phyloP scores from a whole-genome alignment of 257 asterid genomes.

The Echites panduratus region DNA sequence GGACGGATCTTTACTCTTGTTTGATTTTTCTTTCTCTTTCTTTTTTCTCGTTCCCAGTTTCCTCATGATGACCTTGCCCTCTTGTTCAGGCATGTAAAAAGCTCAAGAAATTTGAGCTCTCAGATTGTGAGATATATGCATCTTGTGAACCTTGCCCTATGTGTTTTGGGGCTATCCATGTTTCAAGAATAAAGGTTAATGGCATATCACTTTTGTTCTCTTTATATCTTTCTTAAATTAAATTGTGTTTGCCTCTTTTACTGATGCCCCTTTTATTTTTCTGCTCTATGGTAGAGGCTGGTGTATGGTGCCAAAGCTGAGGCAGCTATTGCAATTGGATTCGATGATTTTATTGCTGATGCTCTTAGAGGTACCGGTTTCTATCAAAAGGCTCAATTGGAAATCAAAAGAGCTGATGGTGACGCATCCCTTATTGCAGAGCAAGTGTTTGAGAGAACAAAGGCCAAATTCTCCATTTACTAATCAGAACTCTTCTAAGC shows the following conservation, averaged over 20 bases:
- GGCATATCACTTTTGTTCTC: background rate
- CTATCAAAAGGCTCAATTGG: constrained; percentile 81
- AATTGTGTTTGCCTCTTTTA: background rate
- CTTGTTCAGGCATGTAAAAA: constrained; percentile 85
- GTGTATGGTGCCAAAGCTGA: constrained; percentile 98
- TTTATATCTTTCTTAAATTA: background rate
- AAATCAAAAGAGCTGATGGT: constrained; percentile 85
- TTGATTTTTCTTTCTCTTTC: background rate
- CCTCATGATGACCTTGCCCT: background rate
- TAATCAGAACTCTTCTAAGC: constrained; percentile 21
- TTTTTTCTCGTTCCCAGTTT: background rate
- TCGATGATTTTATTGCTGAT: constrained; percentile 93
- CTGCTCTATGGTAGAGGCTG: constrained; percentile 52
- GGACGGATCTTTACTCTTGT: no score
- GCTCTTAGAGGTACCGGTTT: constrained; percentile 93
- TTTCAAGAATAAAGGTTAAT: constrained; percentile 80
- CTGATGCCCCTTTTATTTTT: background rate
- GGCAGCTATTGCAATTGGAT: constrained; percentile 95
- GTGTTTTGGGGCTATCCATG: constrained; percentile 99
- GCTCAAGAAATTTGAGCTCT: constrained; percentile 82
- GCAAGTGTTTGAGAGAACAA: constrained; percentile 94
- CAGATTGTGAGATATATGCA: constrained; percentile 95
- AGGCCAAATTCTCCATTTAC: constrained; percentile 69
- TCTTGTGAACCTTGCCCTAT: constrained; percentile 97
- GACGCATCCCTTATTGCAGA: constrained; percentile 69